Conservation (phyloP, 495 filamentous ascomycete species). For the Stereocaulon alpinum region DNA sequence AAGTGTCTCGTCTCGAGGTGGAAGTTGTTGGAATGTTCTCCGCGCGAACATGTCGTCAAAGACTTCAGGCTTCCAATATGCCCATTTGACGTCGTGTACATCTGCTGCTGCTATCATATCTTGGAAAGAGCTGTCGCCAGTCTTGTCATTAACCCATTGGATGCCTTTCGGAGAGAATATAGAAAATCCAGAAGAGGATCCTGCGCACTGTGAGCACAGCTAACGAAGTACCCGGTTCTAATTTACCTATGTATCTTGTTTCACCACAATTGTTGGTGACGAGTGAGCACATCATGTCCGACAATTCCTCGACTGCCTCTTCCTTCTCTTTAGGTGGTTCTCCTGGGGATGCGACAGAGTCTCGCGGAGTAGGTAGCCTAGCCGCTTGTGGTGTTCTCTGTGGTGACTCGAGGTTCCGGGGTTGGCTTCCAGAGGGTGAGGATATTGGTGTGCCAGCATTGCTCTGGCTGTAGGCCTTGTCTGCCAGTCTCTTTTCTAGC, state of each 20-base stretch:
- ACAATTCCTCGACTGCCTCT: slow-evolving; percentile 75
- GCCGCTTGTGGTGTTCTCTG: slow-evolving; percentile 39
- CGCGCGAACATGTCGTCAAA: slow-evolving; percentile 88
- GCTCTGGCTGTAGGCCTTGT: slow-evolving; percentile 44
- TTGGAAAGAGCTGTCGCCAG: slow-evolving; percentile 86
- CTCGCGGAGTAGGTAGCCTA: slow-evolving; percentile 48
- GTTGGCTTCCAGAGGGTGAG: slow-evolving; percentile 25
- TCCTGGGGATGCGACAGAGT: slow-evolving; percentile 49
- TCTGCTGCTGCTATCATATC: slow-evolving; percentile 83
- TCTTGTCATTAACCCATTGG: slow-evolving; percentile 98
- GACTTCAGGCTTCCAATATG: slow-evolving; percentile 91
- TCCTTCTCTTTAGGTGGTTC: slow-evolving; percentile 44
- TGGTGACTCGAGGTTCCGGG: slow-evolving; percentile 27
- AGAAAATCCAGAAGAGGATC: slow-evolving; percentile 94
- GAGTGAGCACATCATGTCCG: slow-evolving; percentile 98
- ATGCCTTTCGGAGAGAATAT: slow-evolving; percentile 98
- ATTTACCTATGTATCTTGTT: slow-evolving; percentile 86
- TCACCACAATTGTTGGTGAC: slow-evolving; percentile 97
- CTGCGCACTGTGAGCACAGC: slow-evolving; percentile 35
- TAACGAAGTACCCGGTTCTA: neutral
- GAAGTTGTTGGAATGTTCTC: slow-evolving; percentile 71
- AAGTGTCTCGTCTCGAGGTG: slow-evolving; percentile 67
- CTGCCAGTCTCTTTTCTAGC: slow-evolving; percentile 69
- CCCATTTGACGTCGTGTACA: slow-evolving; percentile 84
- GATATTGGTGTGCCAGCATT: slow-evolving; percentile 29